Conservation (phyloP, 2,329 filamentous ascomycete species). For the Xylaria sp. region DNA sequence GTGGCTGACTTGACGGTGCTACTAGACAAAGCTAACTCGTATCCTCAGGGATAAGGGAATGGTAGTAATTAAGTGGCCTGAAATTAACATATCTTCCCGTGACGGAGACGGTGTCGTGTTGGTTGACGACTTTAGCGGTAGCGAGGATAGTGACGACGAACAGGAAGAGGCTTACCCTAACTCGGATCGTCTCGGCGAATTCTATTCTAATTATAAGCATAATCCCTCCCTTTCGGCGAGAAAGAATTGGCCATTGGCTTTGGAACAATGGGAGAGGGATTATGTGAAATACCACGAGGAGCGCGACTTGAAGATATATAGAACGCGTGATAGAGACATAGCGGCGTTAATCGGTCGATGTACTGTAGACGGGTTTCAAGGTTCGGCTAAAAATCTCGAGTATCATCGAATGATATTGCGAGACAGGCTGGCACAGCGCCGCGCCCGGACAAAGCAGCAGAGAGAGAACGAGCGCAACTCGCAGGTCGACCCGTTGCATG, state of each 20-base stretch:
- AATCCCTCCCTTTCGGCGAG: not conserved
- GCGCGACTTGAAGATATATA: constrained; percentile 9
- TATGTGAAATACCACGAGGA: not conserved
- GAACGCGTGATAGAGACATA: constrained; percentile 19
- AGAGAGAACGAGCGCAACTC: constrained; percentile 28
- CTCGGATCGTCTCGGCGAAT: not conserved
- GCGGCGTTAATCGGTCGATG: not conserved
- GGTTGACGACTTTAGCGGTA: constrained; percentile 31
- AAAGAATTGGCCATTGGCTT: not conserved
- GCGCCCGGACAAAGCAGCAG: constrained; percentile 6
- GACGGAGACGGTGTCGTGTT: not conserved
- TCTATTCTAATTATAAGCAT: not conserved
- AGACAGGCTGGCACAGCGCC: not conserved
- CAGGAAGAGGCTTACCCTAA: constrained; percentile 24
- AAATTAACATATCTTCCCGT: not conserved
- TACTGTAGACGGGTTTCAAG: not conserved
- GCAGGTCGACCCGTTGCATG: constrained; percentile 34
- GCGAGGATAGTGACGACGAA: constrained; percentile 38
- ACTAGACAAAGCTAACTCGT: constrained; percentile 26
- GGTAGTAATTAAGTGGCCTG: constrained; percentile 27
- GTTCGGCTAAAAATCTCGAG: too few relatives aligned
- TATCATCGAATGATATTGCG: not conserved
- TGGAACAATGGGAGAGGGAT: constrained; percentile 11
- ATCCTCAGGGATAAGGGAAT: constrained; percentile 27
- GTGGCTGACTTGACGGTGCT: constrained; percentile 2